These are phyloP conservation scores for Chlorella variabilis DNA, from an alignment of 163 green algal species.

Conservation along the genomic window DNA sequence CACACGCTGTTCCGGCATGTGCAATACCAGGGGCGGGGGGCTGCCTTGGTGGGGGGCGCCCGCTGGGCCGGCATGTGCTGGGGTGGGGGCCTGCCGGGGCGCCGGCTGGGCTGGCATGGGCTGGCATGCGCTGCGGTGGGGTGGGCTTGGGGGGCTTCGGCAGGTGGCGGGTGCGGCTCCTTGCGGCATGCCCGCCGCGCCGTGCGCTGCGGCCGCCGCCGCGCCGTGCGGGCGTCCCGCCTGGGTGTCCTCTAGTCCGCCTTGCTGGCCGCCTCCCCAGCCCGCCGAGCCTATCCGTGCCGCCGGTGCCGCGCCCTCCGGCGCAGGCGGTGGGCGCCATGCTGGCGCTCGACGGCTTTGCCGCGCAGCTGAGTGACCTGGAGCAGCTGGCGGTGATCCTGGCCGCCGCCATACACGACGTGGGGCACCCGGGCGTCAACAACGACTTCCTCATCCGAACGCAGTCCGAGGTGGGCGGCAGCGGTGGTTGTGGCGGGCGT, in stretches of 20 bases:
- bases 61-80: neutral
- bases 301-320: neutral
- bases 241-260: no score
- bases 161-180: no score
- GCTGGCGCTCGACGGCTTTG: constrained; percentile 58
- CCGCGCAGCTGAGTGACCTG: constrained; percentile 64
- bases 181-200: no score
- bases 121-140: no score
- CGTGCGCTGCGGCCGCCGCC: no score
- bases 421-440: constrained; percentile 88
- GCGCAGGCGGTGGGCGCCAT: constrained; percentile 67
- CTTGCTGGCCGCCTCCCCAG: neutral
- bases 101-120: no score
- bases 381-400: constrained; percentile 87
- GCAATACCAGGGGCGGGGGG: no score
- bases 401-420: constrained; percentile 83
- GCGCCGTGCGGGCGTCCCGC: no score
- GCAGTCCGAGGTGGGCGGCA: constrained; percentile 10
- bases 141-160: no score
- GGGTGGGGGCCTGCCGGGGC: no score
- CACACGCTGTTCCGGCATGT: no score
- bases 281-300: neutral
- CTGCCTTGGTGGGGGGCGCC: no score
- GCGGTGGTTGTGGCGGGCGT: neutral
- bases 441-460: constrained; percentile 89